Base-by-base conservation (phyloP, 306 rosid genomes). In the Pterocarpus santalinus region DNA sequence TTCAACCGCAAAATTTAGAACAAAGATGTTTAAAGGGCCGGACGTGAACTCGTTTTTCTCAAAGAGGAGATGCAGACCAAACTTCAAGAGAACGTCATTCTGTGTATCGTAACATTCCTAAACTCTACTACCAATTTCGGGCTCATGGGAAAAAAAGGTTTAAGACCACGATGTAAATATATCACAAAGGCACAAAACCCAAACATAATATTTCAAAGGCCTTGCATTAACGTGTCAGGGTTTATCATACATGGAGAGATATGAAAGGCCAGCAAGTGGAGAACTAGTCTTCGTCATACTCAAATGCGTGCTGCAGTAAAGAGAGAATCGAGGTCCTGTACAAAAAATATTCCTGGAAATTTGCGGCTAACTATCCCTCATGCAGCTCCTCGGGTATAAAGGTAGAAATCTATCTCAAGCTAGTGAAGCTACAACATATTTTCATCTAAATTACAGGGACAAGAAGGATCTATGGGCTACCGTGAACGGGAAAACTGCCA, bases 261-360 rank as follows among this genome's bases (percentile, higher is more conserved):
- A 71, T 5, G 22, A 3, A 78, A 72, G 30, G 53, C 81, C 13
- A 30, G 62, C 5, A 73, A 73, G 69, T 60, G 52, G 13, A 79
- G 78, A 60, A 53, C 53, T 73, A 66, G 17, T 51, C 61, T 69
- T 34, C 51, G 61, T 32, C 72, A 55, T 69, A 36, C 34, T 71
- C 65, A 76, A 61, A 69, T 52, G 56, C 82, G 69, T 61, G 68
- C 35, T 61, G 49, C 63, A 65, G 16, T 58, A 35, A 35, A 66
- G 61, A 71, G 77, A 65, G 62, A 65, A 57, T 38, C 30, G 7
- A 58, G 57, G 81, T 61, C 81, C 80, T 60, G 86, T 78, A 81
- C 83, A 78, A 49, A 41, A 13, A 9, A 3, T 35, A 41, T 5
- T 64, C 35, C 4, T 32, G 34, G 80, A 76, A 76, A 69, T 30